Evolutionary conservation across 192 early-diverging fungal species (phyloP), one percentile per base, ranked within the genome.

Genomic region (Podila epicladia): DNA sequence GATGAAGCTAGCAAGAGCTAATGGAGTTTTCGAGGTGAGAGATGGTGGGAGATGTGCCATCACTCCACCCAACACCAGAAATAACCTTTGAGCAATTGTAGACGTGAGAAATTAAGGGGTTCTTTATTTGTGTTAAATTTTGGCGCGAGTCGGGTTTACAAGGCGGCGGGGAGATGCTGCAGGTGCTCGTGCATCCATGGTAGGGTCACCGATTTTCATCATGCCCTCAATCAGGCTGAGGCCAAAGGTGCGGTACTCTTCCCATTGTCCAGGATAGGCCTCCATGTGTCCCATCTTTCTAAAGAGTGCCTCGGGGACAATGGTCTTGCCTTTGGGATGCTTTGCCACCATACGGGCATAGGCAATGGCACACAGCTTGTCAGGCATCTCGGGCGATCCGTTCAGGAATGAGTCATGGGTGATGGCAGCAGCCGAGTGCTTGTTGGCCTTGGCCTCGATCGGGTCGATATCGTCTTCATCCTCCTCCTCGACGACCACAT

Each of bases 391-490:
- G 20, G 48, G 24, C 4, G 41, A 22, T 55, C 53, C 53, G 9
- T 55, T 55, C 53, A 55, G 11, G 24, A 55, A 55, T 11, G 53
- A n/a, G 22, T 55, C 53, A 9, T 55, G 53, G 2, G 53, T 55
- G 2, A 26, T 11, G 3, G 53, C 53, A 11, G 20, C 24, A 2
- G 53, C 22, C 9, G 53, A 55, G 24, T 55, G 53, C 53, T 55
- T 55, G 53, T 55, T 55, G 4, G 61, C 66, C 37, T 69, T 80
- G 51, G 66, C 67, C n/a, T 80, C 77, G 29, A 80, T 80, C 2
- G 77, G 77, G 38, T 80, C 77, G 32, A 80, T 72, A 38, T 80
- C 77, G 50, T 80, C 77, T 49, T 80, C 77, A 31, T 80, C 77
- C 60, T 79, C 76, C 28, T 73, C 77, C 48, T 61, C 71, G 4